Evolutionary conservation across 495 filamentous ascomycete genomes (phyloP), one percentile per base, ranked within the genome.

Genomic region (Aspergillus panamensis): DNA sequence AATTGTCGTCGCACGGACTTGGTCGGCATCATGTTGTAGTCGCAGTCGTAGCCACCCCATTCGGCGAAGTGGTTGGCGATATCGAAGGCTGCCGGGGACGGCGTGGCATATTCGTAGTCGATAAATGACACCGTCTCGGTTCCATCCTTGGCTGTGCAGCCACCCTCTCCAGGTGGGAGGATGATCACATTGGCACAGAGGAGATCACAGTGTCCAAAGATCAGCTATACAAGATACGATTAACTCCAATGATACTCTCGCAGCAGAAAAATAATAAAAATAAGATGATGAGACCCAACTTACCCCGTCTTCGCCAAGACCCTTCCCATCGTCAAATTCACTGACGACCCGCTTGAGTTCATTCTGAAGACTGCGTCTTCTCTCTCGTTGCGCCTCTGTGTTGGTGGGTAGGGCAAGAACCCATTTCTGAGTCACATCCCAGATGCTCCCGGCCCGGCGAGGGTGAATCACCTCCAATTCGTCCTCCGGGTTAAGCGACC

Each of bases 51-150:
- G 55, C 94, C 94, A 52, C 87, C 92, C 93, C 94, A 99, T 77
- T 99, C 94, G 42, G 95, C 91, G 68, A 99, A 93, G 78, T 99
- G 94, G 78, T 99, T 99, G n/a, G 94, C 87, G 55, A 99, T 84
- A 69, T 99, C 94, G 71, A 99, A 99, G n/a, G 94, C 91, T 13
- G 92, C 90, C 1, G 95, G 94, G 8, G 92, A 92, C 2, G 95
- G 91, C 0, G 90, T 92, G 8, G 93, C 91, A 69, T 94, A 96
- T 74, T 99, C 94, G 75, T 97, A 99, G 73, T 99, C 94, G 66
- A 99, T 97, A 70, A 99, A 97, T 66, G 84, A 84, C 47, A 97
- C 90, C 54, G 76, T 64, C 59, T 80, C 65, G 6, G 72, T 58
- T 16, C 53, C 45, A 48, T 76, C 71, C 42, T 70, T 69, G 30